phyloP scores from a whole-genome alignment of 2,329 filamentous ascomycete genomes.

The Botrytis fabae region DNA sequence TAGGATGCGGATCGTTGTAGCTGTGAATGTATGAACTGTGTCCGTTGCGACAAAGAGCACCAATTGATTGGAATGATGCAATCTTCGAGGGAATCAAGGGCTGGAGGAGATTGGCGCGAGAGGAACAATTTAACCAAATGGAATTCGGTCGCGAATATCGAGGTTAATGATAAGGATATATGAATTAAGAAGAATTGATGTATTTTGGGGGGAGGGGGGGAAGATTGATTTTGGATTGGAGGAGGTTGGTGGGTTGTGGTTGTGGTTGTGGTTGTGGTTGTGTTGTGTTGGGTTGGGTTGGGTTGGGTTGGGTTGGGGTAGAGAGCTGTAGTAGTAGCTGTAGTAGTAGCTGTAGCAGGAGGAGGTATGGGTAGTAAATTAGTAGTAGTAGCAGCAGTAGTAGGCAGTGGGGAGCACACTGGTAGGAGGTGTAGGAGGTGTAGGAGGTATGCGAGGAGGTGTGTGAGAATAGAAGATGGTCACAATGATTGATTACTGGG shows the following conservation, averaged over 20 bases:
- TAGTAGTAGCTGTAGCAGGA: too few relatives aligned
- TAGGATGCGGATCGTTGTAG: conserved; percentile 12
- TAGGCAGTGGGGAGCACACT: too few relatives aligned
- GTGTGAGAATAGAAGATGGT: background rate
- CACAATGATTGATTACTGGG: background rate
- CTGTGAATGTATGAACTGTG: conserved; percentile 6
- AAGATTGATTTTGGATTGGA: background rate
- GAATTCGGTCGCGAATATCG: background rate
- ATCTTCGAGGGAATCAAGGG: conserved; percentile 18
- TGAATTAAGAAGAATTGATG: background rate
- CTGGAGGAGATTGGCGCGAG: background rate
- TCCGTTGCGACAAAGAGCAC: conserved; percentile 19
- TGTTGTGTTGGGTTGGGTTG: background rate
- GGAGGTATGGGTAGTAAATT: too few relatives aligned
- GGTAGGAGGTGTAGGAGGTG: too few relatives aligned
- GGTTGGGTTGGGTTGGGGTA: background rate
- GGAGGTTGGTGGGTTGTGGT: conserved; percentile 9
- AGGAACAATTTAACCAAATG: background rate
- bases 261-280: background rate
- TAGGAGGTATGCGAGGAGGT: background rate
- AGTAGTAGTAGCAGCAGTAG: too few relatives aligned
- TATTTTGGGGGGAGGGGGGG: background rate
- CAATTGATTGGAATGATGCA: conserved; percentile 21
- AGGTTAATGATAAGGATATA: background rate
- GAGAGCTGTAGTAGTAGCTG: background rate